Conservation (phyloP, 148 eudicot genomes). For the Chenopodium quinoa region DNA sequence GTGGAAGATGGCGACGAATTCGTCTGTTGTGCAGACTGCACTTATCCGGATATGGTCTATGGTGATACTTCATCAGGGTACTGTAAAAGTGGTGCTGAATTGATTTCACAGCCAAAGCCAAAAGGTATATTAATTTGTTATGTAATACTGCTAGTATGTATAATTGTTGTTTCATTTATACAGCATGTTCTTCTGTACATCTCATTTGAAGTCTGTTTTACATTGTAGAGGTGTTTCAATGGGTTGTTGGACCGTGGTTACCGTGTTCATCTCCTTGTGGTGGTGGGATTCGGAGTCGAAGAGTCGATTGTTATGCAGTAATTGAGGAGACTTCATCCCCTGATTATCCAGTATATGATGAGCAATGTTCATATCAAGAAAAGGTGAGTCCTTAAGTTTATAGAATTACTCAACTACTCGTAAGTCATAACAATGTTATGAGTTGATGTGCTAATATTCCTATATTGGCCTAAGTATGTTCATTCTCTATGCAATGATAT, state of each 20-base stretch:
- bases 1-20: constrained; percentile 32
- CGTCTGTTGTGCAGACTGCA: constrained; percentile 33
- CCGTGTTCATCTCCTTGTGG: constrained; percentile 36
- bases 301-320: constrained; percentile 36
- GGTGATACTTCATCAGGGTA: constrained; percentile 30
- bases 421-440: no score
- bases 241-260: constrained; percentile 37
- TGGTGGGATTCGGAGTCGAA: constrained; percentile 33
- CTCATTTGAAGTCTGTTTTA: background rate
- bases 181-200: background rate
- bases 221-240: constrained; percentile 36
- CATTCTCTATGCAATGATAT: no score
- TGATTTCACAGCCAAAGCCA: constrained; percentile 36
- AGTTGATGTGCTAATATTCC: no score
- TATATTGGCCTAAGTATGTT: no score
- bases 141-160: background rate
- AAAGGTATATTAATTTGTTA: constrained; percentile 19
- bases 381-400: constrained; percentile 12
- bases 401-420: no score
- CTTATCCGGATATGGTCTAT: constrained; percentile 34
- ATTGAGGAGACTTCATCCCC: constrained; percentile 32
- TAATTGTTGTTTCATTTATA: background rate
- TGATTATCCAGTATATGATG: constrained; percentile 39
- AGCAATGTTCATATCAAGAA: constrained; percentile 27
- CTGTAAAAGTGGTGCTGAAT: constrained; percentile 33